Evolutionary conservation across 345 rosid species (phyloP).

Genomic region (Litchi chinensis): DNA sequence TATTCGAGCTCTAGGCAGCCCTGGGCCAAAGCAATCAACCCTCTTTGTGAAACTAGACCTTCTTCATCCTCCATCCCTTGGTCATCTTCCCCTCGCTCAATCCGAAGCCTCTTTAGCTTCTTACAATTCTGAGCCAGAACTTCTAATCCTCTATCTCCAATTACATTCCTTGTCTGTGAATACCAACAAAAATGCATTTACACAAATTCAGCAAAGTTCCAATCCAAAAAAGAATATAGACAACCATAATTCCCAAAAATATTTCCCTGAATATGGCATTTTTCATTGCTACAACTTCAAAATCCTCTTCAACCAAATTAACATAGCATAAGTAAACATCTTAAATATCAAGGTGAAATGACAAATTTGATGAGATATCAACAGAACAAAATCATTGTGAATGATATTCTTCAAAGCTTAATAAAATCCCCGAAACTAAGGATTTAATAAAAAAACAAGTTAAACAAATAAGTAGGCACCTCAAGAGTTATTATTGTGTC

Average conservation of each 20-base stretch:
- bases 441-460: not conserved
- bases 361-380: not conserved
- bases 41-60: constrained; percentile 86
- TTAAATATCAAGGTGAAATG: not conserved
- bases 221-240: not conserved
- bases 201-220: not conserved
- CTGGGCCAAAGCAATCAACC: constrained; percentile 77
- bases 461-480: not conserved
- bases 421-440: not conserved
- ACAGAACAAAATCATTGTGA: not conserved
- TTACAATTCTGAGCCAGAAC: constrained; percentile 73
- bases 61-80: constrained; percentile 85
- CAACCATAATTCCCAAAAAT: not conserved
- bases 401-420: not conserved
- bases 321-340: not conserved
- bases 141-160: constrained; percentile 93
- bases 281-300: constrained; percentile 1
- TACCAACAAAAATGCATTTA: constrained; percentile 18
- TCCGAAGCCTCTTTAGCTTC: constrained; percentile 81
- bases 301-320: not conserved
- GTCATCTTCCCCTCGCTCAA: constrained; percentile 93
- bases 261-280: not conserved
- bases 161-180: constrained; percentile 89
- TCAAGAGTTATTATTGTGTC: not conserved
- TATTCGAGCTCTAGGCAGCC: constrained; percentile 82